Evolutionary conservation across 345 rosid species (phyloP).

Genomic region (Firmiana major): DNA sequence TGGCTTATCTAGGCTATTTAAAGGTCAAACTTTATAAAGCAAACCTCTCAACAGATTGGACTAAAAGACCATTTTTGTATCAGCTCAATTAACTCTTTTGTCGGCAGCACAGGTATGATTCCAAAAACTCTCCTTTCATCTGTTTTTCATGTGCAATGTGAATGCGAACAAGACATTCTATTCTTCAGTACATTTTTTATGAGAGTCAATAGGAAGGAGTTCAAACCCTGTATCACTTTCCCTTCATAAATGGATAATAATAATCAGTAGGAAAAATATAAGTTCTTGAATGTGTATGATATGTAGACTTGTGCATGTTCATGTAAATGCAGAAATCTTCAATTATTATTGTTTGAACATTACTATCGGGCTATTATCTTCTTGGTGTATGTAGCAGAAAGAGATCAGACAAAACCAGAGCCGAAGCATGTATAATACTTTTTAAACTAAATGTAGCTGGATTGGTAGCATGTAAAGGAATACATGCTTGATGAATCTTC

Average conservation of each 20-base stretch:
- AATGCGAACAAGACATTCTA: neutral
- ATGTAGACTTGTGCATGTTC: neutral
- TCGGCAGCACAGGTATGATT: neutral
- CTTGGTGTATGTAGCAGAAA: neutral
- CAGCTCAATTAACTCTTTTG: neutral
- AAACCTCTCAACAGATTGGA: neutral
- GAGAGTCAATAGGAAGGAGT: neutral
- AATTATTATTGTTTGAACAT: neutral
- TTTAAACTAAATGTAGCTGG: neutral
- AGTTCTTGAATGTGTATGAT: neutral
- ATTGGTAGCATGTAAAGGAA: neutral
- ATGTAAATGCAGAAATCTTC: neutral
- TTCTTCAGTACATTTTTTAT: neutral
- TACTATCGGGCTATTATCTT: neutral
- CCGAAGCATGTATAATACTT: neutral
- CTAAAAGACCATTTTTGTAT: neutral
- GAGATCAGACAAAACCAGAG: neutral
- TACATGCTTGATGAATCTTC: neutral
- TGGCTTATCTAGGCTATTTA: slow-evolving; percentile 48
- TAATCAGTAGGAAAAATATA: neutral
- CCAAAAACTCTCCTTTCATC: neutral
- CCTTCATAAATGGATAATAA: neutral
- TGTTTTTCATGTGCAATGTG: too few relatives aligned
- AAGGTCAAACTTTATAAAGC: slow-evolving; percentile 11
- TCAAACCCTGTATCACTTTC: neutral